Evolutionary conservation across 495 filamentous ascomycete species (phyloP).

Genomic region (Aspergillus bertholletiae): DNA sequence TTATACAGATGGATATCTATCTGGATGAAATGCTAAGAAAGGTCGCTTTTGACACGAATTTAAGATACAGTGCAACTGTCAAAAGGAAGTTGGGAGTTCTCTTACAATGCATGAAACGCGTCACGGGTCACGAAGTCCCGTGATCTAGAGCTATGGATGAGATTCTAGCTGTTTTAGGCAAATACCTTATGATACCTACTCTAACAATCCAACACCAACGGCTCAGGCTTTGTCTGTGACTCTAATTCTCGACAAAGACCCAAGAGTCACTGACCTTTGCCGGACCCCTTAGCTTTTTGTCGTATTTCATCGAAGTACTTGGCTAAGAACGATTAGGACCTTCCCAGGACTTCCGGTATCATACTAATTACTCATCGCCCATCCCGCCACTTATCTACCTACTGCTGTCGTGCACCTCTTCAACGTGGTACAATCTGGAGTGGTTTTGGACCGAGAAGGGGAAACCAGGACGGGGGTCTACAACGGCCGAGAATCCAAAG

Average conservation of each 20-base stretch:
- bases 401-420: background rate
- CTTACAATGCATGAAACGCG: slow-evolving; percentile 7
- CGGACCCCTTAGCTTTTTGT: background rate
- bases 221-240: background rate
- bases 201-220: too few relatives aligned
- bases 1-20: background rate
- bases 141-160: slow-evolving; percentile 2
- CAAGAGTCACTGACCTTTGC: background rate
- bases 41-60: background rate
- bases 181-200: background rate
- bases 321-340: background rate
- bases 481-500: slow-evolving; percentile 16
- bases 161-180: background rate
- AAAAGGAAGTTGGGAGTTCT: background rate
- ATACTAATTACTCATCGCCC: background rate
- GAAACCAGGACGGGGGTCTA: slow-evolving; percentile 19
- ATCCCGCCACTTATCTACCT: background rate
- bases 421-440: slow-evolving; percentile 30
- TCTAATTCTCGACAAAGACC: too few relatives aligned
- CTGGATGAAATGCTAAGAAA: background rate
- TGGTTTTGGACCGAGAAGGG: slow-evolving; percentile 37
- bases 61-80: background rate
- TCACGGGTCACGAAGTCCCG: slow-evolving; percentile 19
- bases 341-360: background rate
- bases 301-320: background rate